Evolutionary conservation across 148 eudicot species (phyloP).

Genomic region (Rhododendron griersonianum): DNA sequence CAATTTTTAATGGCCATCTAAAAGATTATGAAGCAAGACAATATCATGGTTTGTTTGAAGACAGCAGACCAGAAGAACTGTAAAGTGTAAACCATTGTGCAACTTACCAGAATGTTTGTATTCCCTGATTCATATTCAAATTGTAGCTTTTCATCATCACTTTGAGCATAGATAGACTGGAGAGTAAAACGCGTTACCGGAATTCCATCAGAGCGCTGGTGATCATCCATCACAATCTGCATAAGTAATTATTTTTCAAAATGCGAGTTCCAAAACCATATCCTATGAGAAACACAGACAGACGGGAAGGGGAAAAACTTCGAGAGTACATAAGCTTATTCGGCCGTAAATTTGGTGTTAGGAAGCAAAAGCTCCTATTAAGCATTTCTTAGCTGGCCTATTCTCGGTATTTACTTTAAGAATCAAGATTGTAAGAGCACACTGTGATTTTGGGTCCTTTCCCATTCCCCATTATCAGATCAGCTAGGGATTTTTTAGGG

Average conservation of each 20-base stretch:
- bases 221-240: constrained; percentile 99
- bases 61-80: background rate
- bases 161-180: constrained; percentile 89
- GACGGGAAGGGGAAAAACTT: background rate
- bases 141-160: constrained; percentile 93
- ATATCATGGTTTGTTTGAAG: background rate
- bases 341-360: background rate
- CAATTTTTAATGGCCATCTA: background rate
- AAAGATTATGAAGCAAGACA: background rate
- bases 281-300: background rate
- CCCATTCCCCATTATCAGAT: background rate
- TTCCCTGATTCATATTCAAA: constrained; percentile 98
- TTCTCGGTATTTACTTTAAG: background rate
- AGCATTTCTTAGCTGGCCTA: background rate
- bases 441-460: background rate
- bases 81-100: background rate
- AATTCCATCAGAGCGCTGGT: constrained; percentile 92
- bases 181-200: constrained; percentile 94
- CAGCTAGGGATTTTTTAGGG: background rate
- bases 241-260: constrained; percentile 4
- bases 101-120: constrained; percentile 85
- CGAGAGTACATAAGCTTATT: background rate
- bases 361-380: background rate
- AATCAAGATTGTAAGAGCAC: background rate
- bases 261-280: background rate